Conservation (phyloP, 257 asterid genomes). For the Rubia yunnanensis region DNA sequence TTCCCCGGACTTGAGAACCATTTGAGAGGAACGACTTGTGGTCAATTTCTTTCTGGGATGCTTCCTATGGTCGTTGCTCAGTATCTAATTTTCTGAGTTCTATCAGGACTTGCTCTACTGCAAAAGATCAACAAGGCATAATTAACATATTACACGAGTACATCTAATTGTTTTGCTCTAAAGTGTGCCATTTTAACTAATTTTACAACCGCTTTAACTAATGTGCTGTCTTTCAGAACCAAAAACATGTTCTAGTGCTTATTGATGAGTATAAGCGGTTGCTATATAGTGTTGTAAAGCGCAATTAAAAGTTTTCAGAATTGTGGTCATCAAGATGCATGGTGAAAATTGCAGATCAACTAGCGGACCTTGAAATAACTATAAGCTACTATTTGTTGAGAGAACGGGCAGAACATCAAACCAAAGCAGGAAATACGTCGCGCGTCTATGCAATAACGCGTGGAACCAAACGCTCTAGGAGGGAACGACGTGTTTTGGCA, state of each 20-base stretch:
- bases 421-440: too few relatives aligned
- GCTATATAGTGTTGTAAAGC: background rate
- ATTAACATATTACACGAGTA: too few relatives aligned
- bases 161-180: too few relatives aligned
- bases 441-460: too few relatives aligned
- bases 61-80: slow-evolving; percentile 37
- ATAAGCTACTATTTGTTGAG: too few relatives aligned
- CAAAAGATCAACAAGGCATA: background rate
- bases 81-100: slow-evolving; percentile 41
- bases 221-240: background rate
- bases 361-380: background rate
- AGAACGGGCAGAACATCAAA: too few relatives aligned
- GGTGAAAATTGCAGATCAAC: background rate
- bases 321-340: background rate
- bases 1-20: slow-evolving; percentile 16
- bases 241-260: background rate
- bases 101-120: slow-evolving; percentile 44
- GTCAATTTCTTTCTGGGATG: slow-evolving; percentile 36
- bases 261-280: background rate
- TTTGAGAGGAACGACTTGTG: slow-evolving; percentile 19
- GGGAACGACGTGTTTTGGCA: too few relatives aligned
- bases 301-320: background rate
- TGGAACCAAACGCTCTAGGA: too few relatives aligned
- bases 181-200: too few relatives aligned
- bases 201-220: background rate